Conservation (phyloP, 2,329 filamentous ascomycete genomes). For the Cytospora piceicola region DNA sequence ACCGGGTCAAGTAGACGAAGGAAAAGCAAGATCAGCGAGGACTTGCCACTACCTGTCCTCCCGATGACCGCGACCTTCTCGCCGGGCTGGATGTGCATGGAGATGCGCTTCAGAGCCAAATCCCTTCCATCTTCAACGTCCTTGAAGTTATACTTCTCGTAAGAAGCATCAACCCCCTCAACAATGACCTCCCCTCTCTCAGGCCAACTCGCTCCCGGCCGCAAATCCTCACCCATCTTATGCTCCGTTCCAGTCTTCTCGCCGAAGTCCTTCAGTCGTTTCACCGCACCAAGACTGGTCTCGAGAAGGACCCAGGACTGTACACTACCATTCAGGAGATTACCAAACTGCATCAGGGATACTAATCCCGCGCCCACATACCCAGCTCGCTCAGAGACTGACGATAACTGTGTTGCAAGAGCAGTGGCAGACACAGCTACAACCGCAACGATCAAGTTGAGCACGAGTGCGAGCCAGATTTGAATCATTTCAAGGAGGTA, state of each 20-base stretch:
- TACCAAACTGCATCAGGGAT: conserved; percentile 39
- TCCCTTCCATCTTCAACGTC: neutral
- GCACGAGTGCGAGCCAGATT: conserved; percentile 40
- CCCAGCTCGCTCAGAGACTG: conserved; percentile 24
- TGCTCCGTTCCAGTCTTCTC: conserved; percentile 35
- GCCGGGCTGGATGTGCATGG: conserved; percentile 37
- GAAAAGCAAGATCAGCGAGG: conserved; percentile 44
- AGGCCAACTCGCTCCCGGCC: conserved; percentile 38
- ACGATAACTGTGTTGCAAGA: conserved; percentile 35
- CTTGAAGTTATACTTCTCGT: conserved; percentile 22
- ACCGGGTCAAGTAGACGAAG: conserved; percentile 45
- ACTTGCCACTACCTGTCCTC: conserved; percentile 44
- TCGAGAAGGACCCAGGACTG: conserved; percentile 39
- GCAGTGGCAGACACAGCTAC: conserved; percentile 38
- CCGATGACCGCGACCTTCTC: conserved; percentile 42
- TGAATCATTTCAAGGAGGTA: conserved; percentile 51
- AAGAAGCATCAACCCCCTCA: conserved; percentile 37
- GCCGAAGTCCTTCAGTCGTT: conserved; percentile 36
- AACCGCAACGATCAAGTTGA: conserved; percentile 40
- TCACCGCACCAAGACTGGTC: conserved; percentile 41
- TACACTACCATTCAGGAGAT: conserved; percentile 37
- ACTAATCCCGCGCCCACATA: conserved; percentile 37
- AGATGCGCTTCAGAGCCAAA: conserved; percentile 38
- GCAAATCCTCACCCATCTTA: conserved; percentile 34
- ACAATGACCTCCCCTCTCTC: conserved; percentile 35